These are phyloP conservation scores for Diaporthe vaccinii DNA, from an alignment of 2,329 filamentous ascomycete species.

Conservation along the genomic window DNA sequence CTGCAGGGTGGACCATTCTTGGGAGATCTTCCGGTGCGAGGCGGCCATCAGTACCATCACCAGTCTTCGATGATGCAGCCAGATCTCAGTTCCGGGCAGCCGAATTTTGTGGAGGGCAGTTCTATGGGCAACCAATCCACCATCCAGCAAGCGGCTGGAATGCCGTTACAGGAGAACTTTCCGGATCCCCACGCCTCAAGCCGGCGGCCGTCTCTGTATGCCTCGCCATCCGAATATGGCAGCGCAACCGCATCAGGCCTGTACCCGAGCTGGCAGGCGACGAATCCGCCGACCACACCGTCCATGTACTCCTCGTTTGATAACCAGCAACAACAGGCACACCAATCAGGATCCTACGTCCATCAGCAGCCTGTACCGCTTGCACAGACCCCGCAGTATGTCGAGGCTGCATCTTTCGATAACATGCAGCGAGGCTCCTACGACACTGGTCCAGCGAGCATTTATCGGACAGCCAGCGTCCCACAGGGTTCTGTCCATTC, in stretches of 20 bases:
- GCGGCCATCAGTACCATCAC: conserved; percentile 52
- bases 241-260: conserved; percentile 55
- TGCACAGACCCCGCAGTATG: conserved; percentile 46
- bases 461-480: conserved; percentile 47
- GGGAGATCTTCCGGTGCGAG: conserved; percentile 60
- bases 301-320: conserved; percentile 61
- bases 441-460: conserved; percentile 45
- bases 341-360: conserved; percentile 46
- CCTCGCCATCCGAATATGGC: conserved; percentile 59
- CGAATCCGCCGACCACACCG: conserved; percentile 56
- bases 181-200: conserved; percentile 59
- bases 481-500: conserved; percentile 40
- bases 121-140: conserved; percentile 51
- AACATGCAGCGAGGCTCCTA: conserved; percentile 47
- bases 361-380: conserved; percentile 47
- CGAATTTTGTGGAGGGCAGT: conserved; percentile 55
- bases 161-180: conserved; percentile 62
- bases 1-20: conserved; percentile 55
- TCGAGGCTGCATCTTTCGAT: conserved; percentile 48
- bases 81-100: conserved; percentile 58
- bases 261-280: conserved; percentile 61
- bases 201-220: conserved; percentile 61
- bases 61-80: conserved; percentile 56
- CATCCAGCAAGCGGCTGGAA: conserved; percentile 52
- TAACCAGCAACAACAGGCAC: conserved; percentile 52